Base-by-base conservation (phyloP, 1,139 yeast genomes). In the Nakaseomyces sp. region DNA sequence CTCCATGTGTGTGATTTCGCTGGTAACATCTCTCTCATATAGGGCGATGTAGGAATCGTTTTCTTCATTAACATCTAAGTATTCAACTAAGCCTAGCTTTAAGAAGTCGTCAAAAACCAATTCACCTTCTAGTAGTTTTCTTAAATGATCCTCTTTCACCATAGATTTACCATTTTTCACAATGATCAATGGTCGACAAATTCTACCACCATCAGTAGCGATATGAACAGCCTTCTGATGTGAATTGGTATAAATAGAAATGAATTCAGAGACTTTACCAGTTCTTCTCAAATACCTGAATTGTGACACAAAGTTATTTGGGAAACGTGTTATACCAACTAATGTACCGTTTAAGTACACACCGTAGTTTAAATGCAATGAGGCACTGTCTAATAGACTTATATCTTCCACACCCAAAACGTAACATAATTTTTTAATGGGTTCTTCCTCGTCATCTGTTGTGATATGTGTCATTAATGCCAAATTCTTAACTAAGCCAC, bases 401-500 rank as follows among this genome's bases (percentile, higher is more conserved):
- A 89, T 81, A 53, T 85, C 83, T 65, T 93, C 98, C 52, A 93
- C 93, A 50, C 98, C 98, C 46, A 93, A 72, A 19, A 83, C 71
- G 56, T 71, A 82, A 61, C 96, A 87, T 38, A 89, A 70, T 48
- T 76, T 76, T 52, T 74, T 77, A 38, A 91, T 78, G 12, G 98
- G 97, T 15, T 73, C 84, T 61, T 91, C 97, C 64, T 91, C 99
- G 56, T 87, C 97, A 65, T 91, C 99, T 3, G 98, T 89, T 8
- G 99, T 91, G 58, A 91, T 93, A 67, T 91, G 99, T 13, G 99
- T 91, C 99, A 91, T 91, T 45, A 91, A 73, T 2, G 98, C 98
- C 64, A 91, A 72, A 61, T 91, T 91, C 66, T 91, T 91, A 29
- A 91, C 98, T 64, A 91, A 75, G 58, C 99, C 99, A 78, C 99